Conservation (phyloP, 345 rosid genomes). For the Lepidium africanum region DNA sequence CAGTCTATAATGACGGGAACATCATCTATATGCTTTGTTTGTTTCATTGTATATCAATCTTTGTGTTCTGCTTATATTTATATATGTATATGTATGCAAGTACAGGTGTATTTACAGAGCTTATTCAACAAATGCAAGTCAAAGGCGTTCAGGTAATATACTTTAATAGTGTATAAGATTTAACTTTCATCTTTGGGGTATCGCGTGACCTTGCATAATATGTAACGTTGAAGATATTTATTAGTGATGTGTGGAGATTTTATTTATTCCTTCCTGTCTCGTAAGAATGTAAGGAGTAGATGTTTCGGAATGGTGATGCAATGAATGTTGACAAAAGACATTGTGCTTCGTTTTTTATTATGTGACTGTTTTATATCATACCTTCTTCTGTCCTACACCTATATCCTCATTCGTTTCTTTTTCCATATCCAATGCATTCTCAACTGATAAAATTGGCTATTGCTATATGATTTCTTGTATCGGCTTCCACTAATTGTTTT, state of each 20-base stretch:
- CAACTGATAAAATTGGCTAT: neutral
- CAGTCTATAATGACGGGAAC: neutral
- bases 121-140: slow-evolving; percentile 96
- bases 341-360: neutral
- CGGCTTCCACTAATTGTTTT: neutral
- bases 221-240: neutral
- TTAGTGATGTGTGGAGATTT: neutral
- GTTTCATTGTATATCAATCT: neutral
- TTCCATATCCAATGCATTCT: neutral
- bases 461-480: neutral
- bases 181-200: neutral
- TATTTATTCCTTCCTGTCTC: neutral
- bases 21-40: neutral
- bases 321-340: neutral
- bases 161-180: neutral
- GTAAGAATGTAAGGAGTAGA: neutral
- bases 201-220: neutral
- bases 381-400: neutral
- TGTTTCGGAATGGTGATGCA: neutral
- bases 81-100: neutral
- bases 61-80: neutral
- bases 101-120: slow-evolving; percentile 97
- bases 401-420: neutral
- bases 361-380: neutral
- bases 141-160: slow-evolving; percentile 81